Conservation (phyloP, 2,329 filamentous ascomycete genomes). For the Neofusicoccum umdonicola region DNA sequence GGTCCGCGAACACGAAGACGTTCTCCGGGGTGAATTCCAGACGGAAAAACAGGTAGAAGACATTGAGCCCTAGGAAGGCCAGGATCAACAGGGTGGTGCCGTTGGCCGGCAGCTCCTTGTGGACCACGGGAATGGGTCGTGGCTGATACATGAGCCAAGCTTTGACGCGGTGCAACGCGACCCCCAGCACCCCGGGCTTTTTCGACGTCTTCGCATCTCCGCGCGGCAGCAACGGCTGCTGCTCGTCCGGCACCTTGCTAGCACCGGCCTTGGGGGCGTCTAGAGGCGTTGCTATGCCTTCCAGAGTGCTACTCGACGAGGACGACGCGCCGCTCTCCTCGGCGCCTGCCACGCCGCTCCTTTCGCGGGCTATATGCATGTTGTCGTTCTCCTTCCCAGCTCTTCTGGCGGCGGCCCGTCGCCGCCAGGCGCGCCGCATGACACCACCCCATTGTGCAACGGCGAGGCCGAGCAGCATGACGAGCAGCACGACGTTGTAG, state of each 20-base stretch:
- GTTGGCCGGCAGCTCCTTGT: conserved; percentile 58
- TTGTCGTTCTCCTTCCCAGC: not conserved
- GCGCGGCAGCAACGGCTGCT: conserved; percentile 32
- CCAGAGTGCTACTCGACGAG: conserved; percentile 40
- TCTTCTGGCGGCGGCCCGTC: not conserved
- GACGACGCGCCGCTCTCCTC: conserved; percentile 28
- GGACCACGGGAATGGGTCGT: conserved; percentile 54
- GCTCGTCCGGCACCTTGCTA: conserved; percentile 27
- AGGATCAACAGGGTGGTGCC: conserved; percentile 53
- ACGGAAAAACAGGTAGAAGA: conserved; percentile 58
- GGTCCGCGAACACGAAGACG: conserved; percentile 58
- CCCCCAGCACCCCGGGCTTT: conserved; percentile 15
- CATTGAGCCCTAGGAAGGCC: conserved; percentile 53
- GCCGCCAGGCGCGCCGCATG: conserved; percentile 17
- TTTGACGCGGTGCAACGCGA: conserved; percentile 28
- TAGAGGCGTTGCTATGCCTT: conserved; percentile 35
- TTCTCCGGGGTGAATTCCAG: conserved; percentile 42
- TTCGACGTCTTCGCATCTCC: conserved; percentile 3
- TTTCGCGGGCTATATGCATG: not conserved
- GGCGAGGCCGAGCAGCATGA: conserved; percentile 36
- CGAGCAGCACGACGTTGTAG: conserved; percentile 41
- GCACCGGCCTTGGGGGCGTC: conserved; percentile 21
- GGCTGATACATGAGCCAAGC: conserved; percentile 57
- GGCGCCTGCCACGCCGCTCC: not conserved
- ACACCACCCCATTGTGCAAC: conserved; percentile 36